A percentile compares a stretch with the other conserved stretches of the same genome.
These are phyloP conservation scores for Alternaria panax DNA, from an alignment of 2,329 filamentous ascomycete genomes.

Conservation along the genomic window DNA sequence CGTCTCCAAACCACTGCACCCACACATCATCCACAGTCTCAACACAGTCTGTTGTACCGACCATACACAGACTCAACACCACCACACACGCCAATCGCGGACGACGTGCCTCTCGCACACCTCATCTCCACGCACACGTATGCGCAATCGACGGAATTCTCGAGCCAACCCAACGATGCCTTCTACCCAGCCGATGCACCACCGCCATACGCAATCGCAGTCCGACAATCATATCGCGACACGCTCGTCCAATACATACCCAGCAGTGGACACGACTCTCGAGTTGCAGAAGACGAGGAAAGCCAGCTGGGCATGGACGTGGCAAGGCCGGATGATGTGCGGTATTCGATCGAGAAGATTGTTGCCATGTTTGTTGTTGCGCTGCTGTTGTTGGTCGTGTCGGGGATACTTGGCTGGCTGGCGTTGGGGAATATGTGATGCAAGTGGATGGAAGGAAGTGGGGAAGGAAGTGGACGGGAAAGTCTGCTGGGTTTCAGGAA, in stretches of 20 bases:
- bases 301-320: slow-evolving; percentile 18
- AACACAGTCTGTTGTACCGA: background rate
- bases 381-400: slow-evolving; percentile 30
- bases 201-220: slow-evolving; percentile 35
- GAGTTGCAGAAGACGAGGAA: slow-evolving; percentile 20
- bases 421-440: slow-evolving; percentile 8
- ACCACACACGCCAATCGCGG: slow-evolving; percentile 19
- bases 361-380: slow-evolving; percentile 37
- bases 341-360: slow-evolving; percentile 33
- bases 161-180: background rate
- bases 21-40: background rate
- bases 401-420: slow-evolving; percentile 27
- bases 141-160: background rate
- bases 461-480: background rate
- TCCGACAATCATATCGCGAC: slow-evolving; percentile 35
- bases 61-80: slow-evolving; percentile 16
- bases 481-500: background rate
- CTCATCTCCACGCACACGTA: slow-evolving; percentile 23
- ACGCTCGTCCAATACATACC: slow-evolving; percentile 36
- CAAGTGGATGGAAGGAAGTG: slow-evolving; percentile 9
- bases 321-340: slow-evolving; percentile 28
- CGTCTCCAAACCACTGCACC: slow-evolving; percentile 3
- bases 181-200: slow-evolving; percentile 37
- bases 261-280: background rate
- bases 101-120: slow-evolving; percentile 41